Evolutionary conservation across 2,329 filamentous ascomycete species (phyloP).

Genomic region (Apiospora saccharicola): DNA sequence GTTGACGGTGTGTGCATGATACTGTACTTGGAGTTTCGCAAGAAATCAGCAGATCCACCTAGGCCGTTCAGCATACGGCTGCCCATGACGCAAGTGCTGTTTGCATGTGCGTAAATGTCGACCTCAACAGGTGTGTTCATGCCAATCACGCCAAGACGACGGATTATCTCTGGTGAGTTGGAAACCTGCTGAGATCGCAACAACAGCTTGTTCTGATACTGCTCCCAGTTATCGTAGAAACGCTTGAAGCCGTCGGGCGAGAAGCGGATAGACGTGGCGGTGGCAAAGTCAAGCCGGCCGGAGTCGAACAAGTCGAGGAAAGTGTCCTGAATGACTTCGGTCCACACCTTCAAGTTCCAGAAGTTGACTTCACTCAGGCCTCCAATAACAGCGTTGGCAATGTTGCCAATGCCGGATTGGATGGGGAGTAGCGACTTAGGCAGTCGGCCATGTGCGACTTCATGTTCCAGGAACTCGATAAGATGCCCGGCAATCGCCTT

Average conservation of each 20-base stretch:
- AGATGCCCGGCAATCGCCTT: slow-evolving; percentile 78
- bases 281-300: slow-evolving; percentile 87
- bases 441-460: slow-evolving; percentile 79
- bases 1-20: slow-evolving; percentile 94
- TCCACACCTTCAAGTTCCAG: slow-evolving; percentile 90
- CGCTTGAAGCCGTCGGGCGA: slow-evolving; percentile 89
- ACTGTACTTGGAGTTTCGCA: slow-evolving; percentile 75
- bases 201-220: slow-evolving; percentile 81
- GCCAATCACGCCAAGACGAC: slow-evolving; percentile 84
- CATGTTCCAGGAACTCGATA: slow-evolving; percentile 85
- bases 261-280: slow-evolving; percentile 89
- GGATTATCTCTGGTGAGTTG: slow-evolving; percentile 91
- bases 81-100: slow-evolving; percentile 89
- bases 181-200: slow-evolving; percentile 88
- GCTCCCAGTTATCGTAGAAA: slow-evolving; percentile 87
- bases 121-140: slow-evolving; percentile 97
- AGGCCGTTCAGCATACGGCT: slow-evolving; percentile 81
- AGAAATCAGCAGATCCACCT: slow-evolving; percentile 76
- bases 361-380: slow-evolving; percentile 84
- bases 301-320: slow-evolving; percentile 94
- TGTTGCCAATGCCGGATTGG: slow-evolving; percentile 91
- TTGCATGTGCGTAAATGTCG: slow-evolving; percentile 93
- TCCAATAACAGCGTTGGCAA: slow-evolving; percentile 89
- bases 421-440: slow-evolving; percentile 80
- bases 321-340: slow-evolving; percentile 89